Base-by-base conservation (phyloP, 208 protist species). In the Trypanosoma congolense region DNA sequence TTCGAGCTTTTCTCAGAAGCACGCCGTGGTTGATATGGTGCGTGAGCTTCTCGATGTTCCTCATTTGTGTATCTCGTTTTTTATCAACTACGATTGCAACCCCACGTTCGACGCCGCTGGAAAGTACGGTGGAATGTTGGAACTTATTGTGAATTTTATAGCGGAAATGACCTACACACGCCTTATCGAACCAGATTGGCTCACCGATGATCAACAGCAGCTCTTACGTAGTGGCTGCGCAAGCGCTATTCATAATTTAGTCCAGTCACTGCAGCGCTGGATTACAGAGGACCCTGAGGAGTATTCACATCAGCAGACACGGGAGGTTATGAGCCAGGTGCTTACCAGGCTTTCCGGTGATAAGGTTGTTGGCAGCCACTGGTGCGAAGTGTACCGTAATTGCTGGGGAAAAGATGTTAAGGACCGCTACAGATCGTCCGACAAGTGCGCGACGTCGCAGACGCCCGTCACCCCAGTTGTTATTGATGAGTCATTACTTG, bases 41-140 rank as follows among this genome's bases (percentile, higher is more conserved):
- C 73, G 73, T 24, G 67, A 82, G 25, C 48, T 94, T 28, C 73
- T 92, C 40, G 38, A 69, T 26, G 50, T 79, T 16, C 82, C 87
- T 14, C 73, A 84, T 56, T 51, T 94, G 3, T 70, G 80, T 55
- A 67, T 94, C 21, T 81, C 79, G 2, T 81, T 83, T 51, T 92
- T 87, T 56, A 73, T 90, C 38, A 94, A 94, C 64, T 90, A 92
- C 58, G 87, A 94, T 57, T 91, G 83, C 70, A 89, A 82, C 60
- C 81, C 83, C 1, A 57, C 58, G 42, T 89, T 90, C 68, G 87
- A 92, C 58, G 49, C 80, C n/a, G 74, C 52, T 18, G 75, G 61
- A 1, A 58, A 75, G 49, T 83, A 81, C 47, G 80, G 83, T 33
- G 87, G 78, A 43, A 80, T 91, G 80, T 51, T 91, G n/a, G 74